These are phyloP conservation scores for Oemleria cerasiformis DNA, from an alignment of 306 rosid genomes.

Conservation along the genomic window DNA sequence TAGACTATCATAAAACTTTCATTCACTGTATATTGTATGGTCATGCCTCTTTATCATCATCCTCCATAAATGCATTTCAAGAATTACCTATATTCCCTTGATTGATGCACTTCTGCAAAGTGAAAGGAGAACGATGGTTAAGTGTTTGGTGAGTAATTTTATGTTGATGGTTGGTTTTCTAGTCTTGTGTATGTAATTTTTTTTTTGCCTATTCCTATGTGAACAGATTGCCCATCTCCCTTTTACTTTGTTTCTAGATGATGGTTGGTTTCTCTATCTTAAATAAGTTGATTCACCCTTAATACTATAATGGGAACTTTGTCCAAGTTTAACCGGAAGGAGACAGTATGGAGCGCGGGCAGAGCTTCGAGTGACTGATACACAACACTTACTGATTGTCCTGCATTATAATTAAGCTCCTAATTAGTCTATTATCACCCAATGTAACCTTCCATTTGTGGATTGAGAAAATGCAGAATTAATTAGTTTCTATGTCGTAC, in stretches of 20 bases:
- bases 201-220: neutral
- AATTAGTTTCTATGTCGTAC: no score
- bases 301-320: conserved; percentile 1
- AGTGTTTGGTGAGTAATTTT: neutral
- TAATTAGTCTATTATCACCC: neutral
- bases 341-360: no score
- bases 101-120: conserved; percentile 2
- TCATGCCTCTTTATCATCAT: neutral
- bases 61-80: neutral
- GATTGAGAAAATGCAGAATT: neutral
- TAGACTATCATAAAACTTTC: neutral
- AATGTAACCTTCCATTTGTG: neutral
- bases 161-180: neutral
- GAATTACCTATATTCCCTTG: neutral
- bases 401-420: neutral
- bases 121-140: neutral
- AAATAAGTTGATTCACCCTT: conserved; percentile 1
- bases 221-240: neutral
- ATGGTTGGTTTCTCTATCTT: neutral
- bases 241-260: neutral
- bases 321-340: neutral
- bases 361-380: no score
- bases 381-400: no score
- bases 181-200: no score
- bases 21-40: neutral